Conservation (phyloP, 495 filamentous ascomycete genomes). For the Hypoxylon lienhwacheense region DNA sequence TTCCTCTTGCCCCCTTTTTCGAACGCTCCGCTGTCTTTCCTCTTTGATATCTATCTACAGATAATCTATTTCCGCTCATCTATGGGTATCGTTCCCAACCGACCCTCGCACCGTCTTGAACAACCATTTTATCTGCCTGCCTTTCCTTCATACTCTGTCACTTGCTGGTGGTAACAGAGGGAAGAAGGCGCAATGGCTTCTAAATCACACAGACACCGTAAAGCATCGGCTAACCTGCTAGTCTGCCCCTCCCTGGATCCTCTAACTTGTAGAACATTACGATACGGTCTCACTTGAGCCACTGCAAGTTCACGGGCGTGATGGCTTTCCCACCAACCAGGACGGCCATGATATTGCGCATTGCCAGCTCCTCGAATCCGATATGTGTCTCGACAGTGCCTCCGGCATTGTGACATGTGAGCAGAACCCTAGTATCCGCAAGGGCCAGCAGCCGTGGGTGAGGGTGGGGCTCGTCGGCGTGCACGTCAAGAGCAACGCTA, state of each 20-base stretch:
- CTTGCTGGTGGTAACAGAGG: not conserved
- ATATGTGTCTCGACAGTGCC: slow-evolving; percentile 70
- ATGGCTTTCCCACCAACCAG: slow-evolving; percentile 56
- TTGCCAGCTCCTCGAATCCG: slow-evolving; percentile 71
- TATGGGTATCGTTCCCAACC: slow-evolving; percentile 27
- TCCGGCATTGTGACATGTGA: slow-evolving; percentile 72
- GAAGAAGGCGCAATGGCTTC: no score
- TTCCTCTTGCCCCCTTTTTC: not conserved
- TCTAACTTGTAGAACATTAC: not conserved
- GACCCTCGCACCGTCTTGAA: slow-evolving; percentile 6
- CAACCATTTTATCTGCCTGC: not conserved
- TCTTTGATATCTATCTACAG: slow-evolving; percentile 23
- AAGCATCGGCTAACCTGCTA: no score
- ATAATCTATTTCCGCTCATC: slow-evolving; percentile 24
- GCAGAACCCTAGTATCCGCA: slow-evolving; percentile 53
- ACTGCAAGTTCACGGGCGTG: slow-evolving; percentile 67
- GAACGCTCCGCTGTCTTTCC: slow-evolving; percentile 17
- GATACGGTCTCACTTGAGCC: slow-evolving; percentile 38
- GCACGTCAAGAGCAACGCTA: slow-evolving; percentile 69
- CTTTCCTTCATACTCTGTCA: slow-evolving; percentile 3
- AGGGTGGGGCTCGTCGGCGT: slow-evolving; percentile 60
- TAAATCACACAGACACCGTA: not conserved
- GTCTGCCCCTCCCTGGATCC: no score
- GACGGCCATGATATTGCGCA: slow-evolving; percentile 70
- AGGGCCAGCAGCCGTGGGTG: slow-evolving; percentile 52